Evolutionary conservation across 2,329 filamentous ascomycete species (phyloP).

Genomic region (Xylariaceae sp.): DNA sequence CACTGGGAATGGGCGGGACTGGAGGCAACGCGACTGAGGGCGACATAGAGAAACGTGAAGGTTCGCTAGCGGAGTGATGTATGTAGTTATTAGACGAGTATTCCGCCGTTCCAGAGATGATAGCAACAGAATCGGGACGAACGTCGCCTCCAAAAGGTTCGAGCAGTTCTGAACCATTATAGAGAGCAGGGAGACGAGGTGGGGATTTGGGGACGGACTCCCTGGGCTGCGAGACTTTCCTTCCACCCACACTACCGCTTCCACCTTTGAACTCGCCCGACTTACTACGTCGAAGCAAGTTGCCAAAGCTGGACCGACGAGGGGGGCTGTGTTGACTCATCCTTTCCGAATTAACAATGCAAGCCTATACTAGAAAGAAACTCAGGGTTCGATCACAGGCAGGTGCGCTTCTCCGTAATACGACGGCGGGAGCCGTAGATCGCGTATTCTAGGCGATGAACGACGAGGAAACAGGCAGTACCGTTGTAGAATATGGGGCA

Average conservation of each 20-base stretch:
- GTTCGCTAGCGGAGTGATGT: constrained; percentile 51
- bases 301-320: constrained; percentile 46
- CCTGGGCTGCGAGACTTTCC: constrained; percentile 48
- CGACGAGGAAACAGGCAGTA: constrained; percentile 15
- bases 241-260: constrained; percentile 34
- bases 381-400: constrained; percentile 14
- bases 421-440: constrained; percentile 9
- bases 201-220: constrained; percentile 52
- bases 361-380: constrained; percentile 11
- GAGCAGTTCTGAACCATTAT: constrained; percentile 35
- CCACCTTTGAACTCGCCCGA: constrained; percentile 48
- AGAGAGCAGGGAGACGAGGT: constrained; percentile 50
- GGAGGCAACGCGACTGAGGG: constrained; percentile 50
- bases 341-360: constrained; percentile 20
- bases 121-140: constrained; percentile 33
- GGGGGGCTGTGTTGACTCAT: constrained; percentile 33
- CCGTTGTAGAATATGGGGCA: constrained; percentile 9
- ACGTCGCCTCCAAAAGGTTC: constrained; percentile 34
- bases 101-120: constrained; percentile 31
- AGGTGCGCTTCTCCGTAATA: constrained; percentile 14
- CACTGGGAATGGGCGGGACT: constrained; percentile 57
- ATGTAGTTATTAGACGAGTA: constrained; percentile 33
- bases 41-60: constrained; percentile 38
- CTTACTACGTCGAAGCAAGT: constrained; percentile 51
- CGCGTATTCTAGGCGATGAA: constrained; percentile 3